phyloP scores from a whole-genome alignment of 164 flowering plant genomes.

The Liquidambar formosana region DNA sequence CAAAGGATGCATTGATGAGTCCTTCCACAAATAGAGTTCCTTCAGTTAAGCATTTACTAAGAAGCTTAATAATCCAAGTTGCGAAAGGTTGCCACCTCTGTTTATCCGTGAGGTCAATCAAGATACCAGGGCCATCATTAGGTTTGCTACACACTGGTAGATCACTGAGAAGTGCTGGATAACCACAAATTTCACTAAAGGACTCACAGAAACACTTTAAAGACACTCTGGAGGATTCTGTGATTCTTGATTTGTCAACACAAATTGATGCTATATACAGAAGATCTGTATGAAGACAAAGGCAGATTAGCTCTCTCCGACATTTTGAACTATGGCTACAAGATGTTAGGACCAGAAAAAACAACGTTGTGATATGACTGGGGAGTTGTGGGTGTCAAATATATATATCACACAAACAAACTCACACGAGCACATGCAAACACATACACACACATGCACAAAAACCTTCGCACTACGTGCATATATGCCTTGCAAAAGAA shows the following conservation, averaged over 20 bases:
- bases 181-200: slow-evolving; percentile 46
- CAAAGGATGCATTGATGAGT: slow-evolving; percentile 57
- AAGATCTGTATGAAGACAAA: slow-evolving; percentile 55
- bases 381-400: too few species aligned
- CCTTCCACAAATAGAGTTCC: slow-evolving; percentile 92
- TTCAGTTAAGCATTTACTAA: slow-evolving; percentile 80
- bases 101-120: slow-evolving; percentile 59
- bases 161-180: slow-evolving; percentile 53
- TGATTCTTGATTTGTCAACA: slow-evolving; percentile 28
- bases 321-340: neutral
- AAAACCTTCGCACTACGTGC: too few species aligned
- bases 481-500: too few species aligned
- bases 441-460: too few species aligned
- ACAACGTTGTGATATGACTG: neutral
- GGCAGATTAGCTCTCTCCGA: slow-evolving; percentile 3
- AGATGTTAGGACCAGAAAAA: neutral
- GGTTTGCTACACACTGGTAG: slow-evolving; percentile 65
- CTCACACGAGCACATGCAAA: too few species aligned
- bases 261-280: slow-evolving; percentile 48
- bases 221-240: slow-evolving; percentile 39
- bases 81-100: slow-evolving; percentile 83
- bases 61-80: slow-evolving; percentile 74
- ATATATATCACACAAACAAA: too few species aligned
- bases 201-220: slow-evolving; percentile 70
- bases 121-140: slow-evolving; percentile 64